A percentile compares a stretch with the other conserved stretches of the same genome.
Conservation (phyloP, 305 asterid species). For the Caryopteris hybrid region DNA sequence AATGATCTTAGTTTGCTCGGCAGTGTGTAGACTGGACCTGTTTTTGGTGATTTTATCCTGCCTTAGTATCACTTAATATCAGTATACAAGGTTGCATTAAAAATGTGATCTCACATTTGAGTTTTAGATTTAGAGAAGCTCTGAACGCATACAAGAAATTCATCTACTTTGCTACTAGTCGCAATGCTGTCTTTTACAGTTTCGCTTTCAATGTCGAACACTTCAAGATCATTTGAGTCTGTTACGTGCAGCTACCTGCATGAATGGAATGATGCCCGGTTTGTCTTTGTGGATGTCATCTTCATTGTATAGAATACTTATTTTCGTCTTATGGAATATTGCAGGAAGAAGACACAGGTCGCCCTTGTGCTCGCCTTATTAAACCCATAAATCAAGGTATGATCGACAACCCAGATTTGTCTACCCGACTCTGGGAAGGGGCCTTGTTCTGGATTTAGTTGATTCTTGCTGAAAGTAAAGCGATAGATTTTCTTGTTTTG, state of each 20-base stretch:
- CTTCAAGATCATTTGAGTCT: neutral
- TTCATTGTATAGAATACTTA: neutral
- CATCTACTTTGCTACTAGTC: too few relatives aligned
- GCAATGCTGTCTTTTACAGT: too few relatives aligned
- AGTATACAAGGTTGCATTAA: too few relatives aligned
- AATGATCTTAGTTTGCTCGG: too few relatives aligned
- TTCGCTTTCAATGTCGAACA: neutral
- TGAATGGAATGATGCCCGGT: neutral
- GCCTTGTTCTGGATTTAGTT: neutral
- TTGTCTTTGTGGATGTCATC: neutral
- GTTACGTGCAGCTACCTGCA: neutral
- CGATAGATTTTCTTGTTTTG: too few relatives aligned
- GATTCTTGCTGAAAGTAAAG: neutral
- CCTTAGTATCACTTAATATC: too few relatives aligned
- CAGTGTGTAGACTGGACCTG: too few relatives aligned
- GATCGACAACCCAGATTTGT: conserved; percentile 2
- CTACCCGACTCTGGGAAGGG: neutral
- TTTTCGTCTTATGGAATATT: neutral
- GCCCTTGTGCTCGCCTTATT: conserved; percentile 45
- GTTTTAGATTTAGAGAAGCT: too few relatives aligned
- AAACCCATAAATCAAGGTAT: conserved; percentile 51
- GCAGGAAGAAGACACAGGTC: conserved; percentile 36
- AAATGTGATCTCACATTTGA: too few relatives aligned
- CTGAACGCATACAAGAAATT: too few relatives aligned
- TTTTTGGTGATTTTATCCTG: too few relatives aligned